These are phyloP conservation scores for Puccinia horiana DNA, from an alignment of 1,284 basidiomycete species.

Conservation along the genomic window DNA sequence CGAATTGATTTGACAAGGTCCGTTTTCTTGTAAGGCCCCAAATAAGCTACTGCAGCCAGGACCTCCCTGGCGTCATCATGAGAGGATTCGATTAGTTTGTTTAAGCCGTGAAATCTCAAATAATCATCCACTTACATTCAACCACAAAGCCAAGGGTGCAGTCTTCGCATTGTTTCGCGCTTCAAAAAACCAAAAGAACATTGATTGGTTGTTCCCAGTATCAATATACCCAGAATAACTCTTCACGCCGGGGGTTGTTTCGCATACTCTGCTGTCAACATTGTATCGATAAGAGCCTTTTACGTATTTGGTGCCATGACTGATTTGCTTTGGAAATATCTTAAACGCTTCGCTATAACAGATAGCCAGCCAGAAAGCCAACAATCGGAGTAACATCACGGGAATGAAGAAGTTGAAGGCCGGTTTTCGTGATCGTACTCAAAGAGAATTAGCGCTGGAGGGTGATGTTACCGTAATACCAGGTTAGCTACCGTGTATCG, in stretches of 20 bases:
- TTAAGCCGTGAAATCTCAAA: conserved; percentile 63
- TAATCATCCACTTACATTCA: conserved; percentile 55
- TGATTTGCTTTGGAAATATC: conserved; percentile 28
- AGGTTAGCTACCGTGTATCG: background rate
- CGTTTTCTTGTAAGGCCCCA: conserved; percentile 70
- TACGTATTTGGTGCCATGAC: background rate
- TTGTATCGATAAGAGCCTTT: conserved; percentile 43
- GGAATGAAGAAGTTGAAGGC: background rate
- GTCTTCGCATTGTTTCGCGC: conserved; percentile 65
- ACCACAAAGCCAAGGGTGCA: conserved; percentile 68
- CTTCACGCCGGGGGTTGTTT: conserved; percentile 69
- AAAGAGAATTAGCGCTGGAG: background rate
- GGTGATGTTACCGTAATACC: background rate
- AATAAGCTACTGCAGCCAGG: conserved; percentile 70
- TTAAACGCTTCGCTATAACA: background rate
- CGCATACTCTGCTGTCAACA: conserved; percentile 68
- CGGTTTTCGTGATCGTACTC: background rate
- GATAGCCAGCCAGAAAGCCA: conserved; percentile 7
- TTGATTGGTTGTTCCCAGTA: conserved; percentile 63
- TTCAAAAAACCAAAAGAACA: conserved; percentile 73
- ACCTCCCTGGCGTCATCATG: conserved; percentile 52
- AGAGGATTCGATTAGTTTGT: conserved; percentile 59
- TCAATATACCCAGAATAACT: conserved; percentile 71
- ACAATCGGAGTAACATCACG: conserved; percentile 13
- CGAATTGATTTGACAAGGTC: conserved; percentile 69